A percentile compares a stretch with the other conserved stretches of the same genome.
Evolutionary conservation across 1,284 basidiomycete species (phyloP).

Genomic region (Phlebopus sp.): DNA sequence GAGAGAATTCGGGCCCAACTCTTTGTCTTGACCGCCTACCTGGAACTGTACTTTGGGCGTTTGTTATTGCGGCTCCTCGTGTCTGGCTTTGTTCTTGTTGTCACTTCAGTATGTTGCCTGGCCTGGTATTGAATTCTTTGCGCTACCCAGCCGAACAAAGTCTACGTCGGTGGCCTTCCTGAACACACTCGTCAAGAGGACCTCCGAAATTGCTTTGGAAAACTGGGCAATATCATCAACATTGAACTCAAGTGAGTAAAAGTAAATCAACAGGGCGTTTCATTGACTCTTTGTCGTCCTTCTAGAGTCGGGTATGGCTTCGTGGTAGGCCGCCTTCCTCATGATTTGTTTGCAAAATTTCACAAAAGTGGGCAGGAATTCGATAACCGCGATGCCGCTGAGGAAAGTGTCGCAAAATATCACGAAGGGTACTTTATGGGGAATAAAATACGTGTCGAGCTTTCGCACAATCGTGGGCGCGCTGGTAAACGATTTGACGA

Average conservation of each 20-base stretch:
- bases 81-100: conserved; percentile 46
- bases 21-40: conserved; percentile 22
- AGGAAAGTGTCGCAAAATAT: conserved; percentile 81
- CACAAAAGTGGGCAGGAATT: conserved; percentile 61
- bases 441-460: conserved; percentile 81
- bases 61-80: conserved; percentile 14
- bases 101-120: conserved; percentile 44
- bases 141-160: conserved; percentile 80
- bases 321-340: conserved; percentile 53
- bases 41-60: conserved; percentile 16
- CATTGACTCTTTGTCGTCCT: conserved; percentile 9
- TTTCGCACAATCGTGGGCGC: conserved; percentile 77
- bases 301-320: conserved; percentile 78
- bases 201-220: conserved; percentile 78
- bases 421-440: conserved; percentile 86
- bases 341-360: neutral
- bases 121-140: conserved; percentile 57
- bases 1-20: conserved; percentile 10
- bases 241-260: conserved; percentile 78
- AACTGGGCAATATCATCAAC: conserved; percentile 71
- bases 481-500: conserved; percentile 75
- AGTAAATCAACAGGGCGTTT: neutral
- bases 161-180: conserved; percentile 84
- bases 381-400: conserved; percentile 71
- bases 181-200: conserved; percentile 82